These are phyloP conservation scores for Pseudoturritis turrita DNA, from an alignment of 345 rosid genomes.

Conservation along the genomic window DNA sequence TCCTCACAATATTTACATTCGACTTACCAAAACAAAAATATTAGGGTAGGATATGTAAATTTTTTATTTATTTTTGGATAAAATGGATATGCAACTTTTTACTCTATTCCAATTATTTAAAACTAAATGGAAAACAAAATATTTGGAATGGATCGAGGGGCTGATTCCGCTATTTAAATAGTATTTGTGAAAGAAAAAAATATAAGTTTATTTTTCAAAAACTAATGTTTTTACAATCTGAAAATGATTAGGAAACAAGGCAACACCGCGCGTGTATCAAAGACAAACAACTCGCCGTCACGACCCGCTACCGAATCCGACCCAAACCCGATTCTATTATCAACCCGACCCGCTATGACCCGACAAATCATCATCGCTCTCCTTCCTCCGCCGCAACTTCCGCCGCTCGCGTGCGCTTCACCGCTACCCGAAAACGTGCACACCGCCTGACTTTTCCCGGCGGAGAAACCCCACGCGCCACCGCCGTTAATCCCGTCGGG, in stretches of 20 bases:
- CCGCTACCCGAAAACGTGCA: conserved; percentile 77
- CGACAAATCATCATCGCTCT: conserved; percentile 82
- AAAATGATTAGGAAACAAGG: conserved; percentile 89
- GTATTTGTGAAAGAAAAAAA: too few relatives aligned
- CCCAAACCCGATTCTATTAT: conserved; percentile 37
- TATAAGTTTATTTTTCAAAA: too few relatives aligned
- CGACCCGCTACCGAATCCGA: conserved; percentile 73
- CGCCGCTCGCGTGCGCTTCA: conserved; percentile 60
- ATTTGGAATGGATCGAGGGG: too few relatives aligned
- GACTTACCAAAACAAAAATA: too few relatives aligned
- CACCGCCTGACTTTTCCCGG: conserved; percentile 29
- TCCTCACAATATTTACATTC: too few relatives aligned
- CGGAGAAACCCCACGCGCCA: conserved; percentile 44
- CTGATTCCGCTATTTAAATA: too few relatives aligned
- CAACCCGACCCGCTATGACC: conserved; percentile 79
- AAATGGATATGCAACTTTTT: too few relatives aligned
- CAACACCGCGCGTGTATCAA: conserved; percentile 77
- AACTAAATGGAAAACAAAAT: too few relatives aligned
- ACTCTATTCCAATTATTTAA: too few relatives aligned
- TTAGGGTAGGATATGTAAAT: too few relatives aligned
- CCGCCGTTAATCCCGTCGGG: conserved; percentile 26
- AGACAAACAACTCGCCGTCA: conserved; percentile 67
- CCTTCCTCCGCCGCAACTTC: conserved; percentile 72
- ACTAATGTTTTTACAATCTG: conserved; percentile 40
- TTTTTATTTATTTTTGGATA: too few relatives aligned